These are phyloP conservation scores for Abelmoschus esculentus DNA, from an alignment of 345 rosid genomes.

Conservation along the genomic window DNA sequence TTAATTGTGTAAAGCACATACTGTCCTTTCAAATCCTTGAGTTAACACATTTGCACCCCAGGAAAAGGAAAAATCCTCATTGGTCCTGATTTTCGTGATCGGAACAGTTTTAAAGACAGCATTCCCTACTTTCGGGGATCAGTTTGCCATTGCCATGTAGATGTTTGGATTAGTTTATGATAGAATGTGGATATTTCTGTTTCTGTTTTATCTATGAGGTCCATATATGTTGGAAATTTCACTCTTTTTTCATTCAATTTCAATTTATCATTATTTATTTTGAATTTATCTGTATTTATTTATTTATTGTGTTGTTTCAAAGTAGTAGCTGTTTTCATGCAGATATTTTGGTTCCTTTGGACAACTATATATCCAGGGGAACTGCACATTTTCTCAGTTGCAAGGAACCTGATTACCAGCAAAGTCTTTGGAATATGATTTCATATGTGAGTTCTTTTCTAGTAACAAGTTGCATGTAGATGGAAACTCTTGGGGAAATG, in stretches of 20 bases:
- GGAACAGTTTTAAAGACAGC: not conserved
- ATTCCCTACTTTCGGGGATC: not conserved
- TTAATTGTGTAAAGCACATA: not conserved
- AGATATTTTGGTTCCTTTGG: constrained; percentile 98
- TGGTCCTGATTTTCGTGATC: not conserved
- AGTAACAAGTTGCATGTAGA: not conserved
- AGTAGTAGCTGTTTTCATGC: constrained; percentile 16
- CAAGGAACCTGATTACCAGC: constrained; percentile 70
- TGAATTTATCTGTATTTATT: not conserved
- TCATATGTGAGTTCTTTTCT: constrained; percentile 63
- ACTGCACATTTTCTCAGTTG: constrained; percentile 45
- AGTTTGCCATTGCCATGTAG: not conserved
- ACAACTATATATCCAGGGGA: constrained; percentile 93
- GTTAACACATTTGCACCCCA: not conserved
- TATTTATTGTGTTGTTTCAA: not conserved
- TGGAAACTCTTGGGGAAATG: not conserved
- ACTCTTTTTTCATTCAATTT: not conserved
- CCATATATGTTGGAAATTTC: not conserved
- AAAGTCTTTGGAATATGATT: constrained; percentile 87
- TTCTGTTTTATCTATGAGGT: not conserved
- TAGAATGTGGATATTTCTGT: not conserved
- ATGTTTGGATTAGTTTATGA: not conserved
- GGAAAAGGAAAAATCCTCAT: not conserved
- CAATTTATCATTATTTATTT: not conserved
- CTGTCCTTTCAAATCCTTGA: not conserved